Percentiles rank a stretch among this genome's conserved stretches.
Conservation (phyloP, 1,139 yeast species). For the Saccharomyces pastorianus region DNA sequence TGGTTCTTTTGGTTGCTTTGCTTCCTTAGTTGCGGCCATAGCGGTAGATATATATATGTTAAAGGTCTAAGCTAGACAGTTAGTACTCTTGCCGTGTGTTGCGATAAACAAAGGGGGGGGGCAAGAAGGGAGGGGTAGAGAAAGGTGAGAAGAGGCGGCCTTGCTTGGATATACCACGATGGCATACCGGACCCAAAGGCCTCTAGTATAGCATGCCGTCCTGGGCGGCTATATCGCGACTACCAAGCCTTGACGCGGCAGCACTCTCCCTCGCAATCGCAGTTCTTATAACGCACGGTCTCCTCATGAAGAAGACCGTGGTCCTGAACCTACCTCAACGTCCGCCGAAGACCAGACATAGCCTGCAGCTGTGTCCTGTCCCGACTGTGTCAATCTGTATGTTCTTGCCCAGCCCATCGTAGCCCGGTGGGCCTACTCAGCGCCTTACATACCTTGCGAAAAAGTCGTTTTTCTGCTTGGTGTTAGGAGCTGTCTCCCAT, state of each 20-base stretch:
- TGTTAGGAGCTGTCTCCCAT: neutral
- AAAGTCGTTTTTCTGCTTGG: neutral
- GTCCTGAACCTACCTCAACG: neutral
- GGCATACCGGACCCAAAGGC: too few species aligned
- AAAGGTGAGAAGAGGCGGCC: too few species aligned
- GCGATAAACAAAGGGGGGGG: neutral
- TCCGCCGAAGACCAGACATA: neutral
- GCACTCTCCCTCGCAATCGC: neutral
- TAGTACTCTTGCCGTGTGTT: neutral
- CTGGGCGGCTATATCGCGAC: neutral
- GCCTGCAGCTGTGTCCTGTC: neutral
- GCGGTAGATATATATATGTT: conserved; percentile 2
- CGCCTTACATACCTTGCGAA: conserved; percentile 1
- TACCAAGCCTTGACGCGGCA: too few species aligned
- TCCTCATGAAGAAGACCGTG: neutral
- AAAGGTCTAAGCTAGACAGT: neutral
- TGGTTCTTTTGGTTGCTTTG: conserved; percentile 7
- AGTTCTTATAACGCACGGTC: neutral
- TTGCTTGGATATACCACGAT: too few species aligned
- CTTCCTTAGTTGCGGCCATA: conserved; percentile 38
- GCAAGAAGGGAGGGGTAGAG: too few species aligned
- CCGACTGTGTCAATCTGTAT: neutral
- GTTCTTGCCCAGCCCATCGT: neutral
- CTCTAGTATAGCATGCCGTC: neutral
- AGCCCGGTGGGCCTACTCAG: neutral